These are phyloP conservation scores for Ophiocordyceps camponoti-leonardi DNA, from an alignment of 2,329 filamentous ascomycete genomes.

Conservation along the genomic window DNA sequence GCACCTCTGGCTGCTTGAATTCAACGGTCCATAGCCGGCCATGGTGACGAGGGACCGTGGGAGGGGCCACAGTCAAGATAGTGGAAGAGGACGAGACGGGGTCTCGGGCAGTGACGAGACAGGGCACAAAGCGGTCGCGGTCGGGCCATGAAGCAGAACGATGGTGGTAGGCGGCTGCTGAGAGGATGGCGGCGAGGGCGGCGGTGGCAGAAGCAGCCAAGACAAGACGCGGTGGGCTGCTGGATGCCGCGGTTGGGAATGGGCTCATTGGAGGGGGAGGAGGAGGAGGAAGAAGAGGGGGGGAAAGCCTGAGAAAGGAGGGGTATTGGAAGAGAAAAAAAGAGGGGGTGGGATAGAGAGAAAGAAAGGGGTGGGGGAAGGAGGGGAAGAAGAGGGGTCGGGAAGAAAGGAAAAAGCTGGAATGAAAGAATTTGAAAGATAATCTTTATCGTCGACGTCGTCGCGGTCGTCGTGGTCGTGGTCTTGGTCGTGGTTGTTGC, in stretches of 20 bases:
- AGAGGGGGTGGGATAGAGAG: not conserved
- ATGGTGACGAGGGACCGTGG: conserved; percentile 12
- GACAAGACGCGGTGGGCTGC: not conserved
- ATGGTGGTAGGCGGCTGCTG: not conserved
- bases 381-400: too few species aligned
- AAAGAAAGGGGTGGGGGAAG: not conserved
- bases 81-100: conserved; percentile 49
- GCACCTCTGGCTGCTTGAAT: conserved; percentile 84
- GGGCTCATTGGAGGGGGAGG: not conserved
- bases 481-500: too few species aligned
- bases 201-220: not conserved
- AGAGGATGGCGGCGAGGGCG: conserved; percentile 8
- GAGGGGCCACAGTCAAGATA: conserved; percentile 45
- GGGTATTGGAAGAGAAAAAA: not conserved
- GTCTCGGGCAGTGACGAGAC: conserved; percentile 43
- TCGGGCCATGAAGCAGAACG: conserved; percentile 29
- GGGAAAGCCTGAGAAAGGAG: too few species aligned
- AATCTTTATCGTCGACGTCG: not conserved
- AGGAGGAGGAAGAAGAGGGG: not conserved
- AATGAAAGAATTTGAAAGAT: not conserved
- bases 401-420: not conserved
- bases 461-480: too few species aligned
- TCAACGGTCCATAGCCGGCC: conserved; percentile 72
- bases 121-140: conserved; percentile 43
- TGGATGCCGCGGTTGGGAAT: not conserved